Percentiles rank a stretch among this genome's conserved stretches.
Conservation (phyloP, 176 grass and related monocot genomes). For the Raddia distichophylla region DNA sequence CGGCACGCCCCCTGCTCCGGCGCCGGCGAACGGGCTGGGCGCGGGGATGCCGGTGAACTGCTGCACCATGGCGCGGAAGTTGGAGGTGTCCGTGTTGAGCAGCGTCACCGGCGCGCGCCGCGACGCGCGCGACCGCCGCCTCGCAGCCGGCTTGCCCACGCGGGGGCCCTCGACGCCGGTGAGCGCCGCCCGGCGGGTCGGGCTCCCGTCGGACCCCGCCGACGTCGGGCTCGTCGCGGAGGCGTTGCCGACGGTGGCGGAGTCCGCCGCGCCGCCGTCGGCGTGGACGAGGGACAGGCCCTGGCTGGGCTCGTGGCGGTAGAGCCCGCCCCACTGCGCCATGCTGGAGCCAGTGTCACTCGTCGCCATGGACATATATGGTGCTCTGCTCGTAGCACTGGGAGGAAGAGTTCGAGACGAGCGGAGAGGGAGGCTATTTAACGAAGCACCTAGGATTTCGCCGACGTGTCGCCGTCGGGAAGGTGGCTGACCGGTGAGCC, state of each 20-base stretch:
- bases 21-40: conserved; percentile 20
- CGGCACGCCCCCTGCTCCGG: not conserved
- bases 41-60: conserved; percentile 83
- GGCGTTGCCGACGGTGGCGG: not conserved
- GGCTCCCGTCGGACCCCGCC: conserved; percentile 30
- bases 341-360: conserved; percentile 61
- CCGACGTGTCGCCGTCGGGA: conserved; percentile 12
- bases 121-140: conserved; percentile 64
- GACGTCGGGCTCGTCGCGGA: conserved; percentile 33
- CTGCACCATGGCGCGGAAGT: conserved; percentile 92
- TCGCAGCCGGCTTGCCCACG: conserved; percentile 53
- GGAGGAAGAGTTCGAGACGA: conserved; percentile 8
- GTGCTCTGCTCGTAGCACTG: not conserved
- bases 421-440: conserved; percentile 7
- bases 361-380: conserved; percentile 54
- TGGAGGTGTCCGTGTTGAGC: conserved; percentile 89
- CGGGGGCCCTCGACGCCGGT: conserved; percentile 36
- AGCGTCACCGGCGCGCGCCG: conserved; percentile 80
- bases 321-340: conserved; percentile 49
- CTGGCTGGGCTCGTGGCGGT: conserved; percentile 25
- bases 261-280: not conserved
- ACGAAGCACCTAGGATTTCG: not conserved
- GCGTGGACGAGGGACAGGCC: not conserved
- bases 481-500: not conserved
- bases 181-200: not conserved